Evolutionary conservation across 2,329 filamentous ascomycete species (phyloP).

Genomic region (Oidium heveae): DNA sequence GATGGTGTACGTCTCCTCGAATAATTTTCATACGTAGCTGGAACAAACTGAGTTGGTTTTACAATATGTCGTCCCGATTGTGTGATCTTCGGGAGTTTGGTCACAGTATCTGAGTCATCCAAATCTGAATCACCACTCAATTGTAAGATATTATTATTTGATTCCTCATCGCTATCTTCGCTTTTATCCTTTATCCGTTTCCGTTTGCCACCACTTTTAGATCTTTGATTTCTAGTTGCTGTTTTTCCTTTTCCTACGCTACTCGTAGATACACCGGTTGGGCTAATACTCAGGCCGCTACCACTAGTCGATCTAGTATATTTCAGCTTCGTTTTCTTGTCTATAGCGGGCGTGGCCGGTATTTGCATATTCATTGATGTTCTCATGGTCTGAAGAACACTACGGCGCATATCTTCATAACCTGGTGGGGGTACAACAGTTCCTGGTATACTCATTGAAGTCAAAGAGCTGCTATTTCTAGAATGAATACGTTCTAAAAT

Average conservation of each 20-base stretch:
- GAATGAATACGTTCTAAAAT: conserved; percentile 15
- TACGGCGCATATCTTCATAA: conserved; percentile 15
- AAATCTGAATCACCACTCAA: conserved; percentile 16
- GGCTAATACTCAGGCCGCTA: conserved; percentile 5
- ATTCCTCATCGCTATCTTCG: conserved; percentile 7
- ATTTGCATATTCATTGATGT: conserved; percentile 15
- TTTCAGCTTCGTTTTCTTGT: conserved; percentile 3
- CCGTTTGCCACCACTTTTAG: conserved; percentile 10
- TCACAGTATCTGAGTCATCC: conserved; percentile 18
- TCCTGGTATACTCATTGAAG: conserved; percentile 10
- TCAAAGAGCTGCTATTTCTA: conserved; percentile 7
- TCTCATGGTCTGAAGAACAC: conserved; percentile 14
- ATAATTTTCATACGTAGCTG: conserved; percentile 22
- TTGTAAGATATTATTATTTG: conserved; percentile 10
- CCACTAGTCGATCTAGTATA: conserved; percentile 3
- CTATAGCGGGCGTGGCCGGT: conserved; percentile 8
- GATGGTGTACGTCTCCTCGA: conserved; percentile 17
- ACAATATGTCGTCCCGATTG: conserved; percentile 52
- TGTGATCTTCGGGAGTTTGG: conserved; percentile 34
- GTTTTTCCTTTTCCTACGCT: conserved; percentile 5
- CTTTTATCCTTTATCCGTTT: conserved; percentile 12
- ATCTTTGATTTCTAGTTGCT: conserved; percentile 3
- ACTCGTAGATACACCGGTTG: conserved; percentile 7
- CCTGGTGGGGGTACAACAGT: conserved; percentile 8
- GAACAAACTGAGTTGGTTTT: conserved; percentile 37